Evolutionary conservation across 2,329 filamentous ascomycete genomes (phyloP).

Genomic region (Coniella vitis): DNA sequence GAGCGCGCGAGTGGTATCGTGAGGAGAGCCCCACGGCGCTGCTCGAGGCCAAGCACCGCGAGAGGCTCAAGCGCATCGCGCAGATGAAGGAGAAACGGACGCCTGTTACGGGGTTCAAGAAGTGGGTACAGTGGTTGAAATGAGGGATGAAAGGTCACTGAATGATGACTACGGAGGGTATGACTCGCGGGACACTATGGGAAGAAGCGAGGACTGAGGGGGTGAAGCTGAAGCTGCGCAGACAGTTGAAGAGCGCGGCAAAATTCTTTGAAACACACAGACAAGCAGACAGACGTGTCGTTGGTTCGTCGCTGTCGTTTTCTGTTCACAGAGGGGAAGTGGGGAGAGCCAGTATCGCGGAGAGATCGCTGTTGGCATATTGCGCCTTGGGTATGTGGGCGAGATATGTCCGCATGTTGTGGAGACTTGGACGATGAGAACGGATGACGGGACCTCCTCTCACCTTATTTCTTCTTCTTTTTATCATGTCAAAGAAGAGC

Average conservation of each 20-base stretch:
- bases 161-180: too few relatives aligned
- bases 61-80: slow-evolving; percentile 46
- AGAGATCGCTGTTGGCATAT: not conserved
- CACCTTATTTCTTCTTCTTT: not conserved
- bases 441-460: slow-evolving; percentile 2
- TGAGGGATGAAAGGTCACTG: not conserved
- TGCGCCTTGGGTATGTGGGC: not conserved
- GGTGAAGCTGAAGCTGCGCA: too few relatives aligned
- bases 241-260: too few relatives aligned
- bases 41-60: slow-evolving; percentile 47
- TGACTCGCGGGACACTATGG: too few relatives aligned
- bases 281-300: too few relatives aligned
- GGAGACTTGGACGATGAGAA: too few relatives aligned
- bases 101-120: slow-evolving; percentile 25
- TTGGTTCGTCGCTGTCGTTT: too few relatives aligned
- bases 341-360: too few relatives aligned
- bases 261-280: too few relatives aligned
- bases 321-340: too few relatives aligned
- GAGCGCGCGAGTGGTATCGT: slow-evolving; percentile 32
- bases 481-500: not conserved
- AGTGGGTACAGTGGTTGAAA: slow-evolving; percentile 19
- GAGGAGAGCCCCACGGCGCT: slow-evolving; percentile 45
- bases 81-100: slow-evolving; percentile 34
- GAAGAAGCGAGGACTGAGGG: not conserved
- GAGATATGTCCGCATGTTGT: not conserved